phyloP scores from a whole-genome alignment of 352 stramenopile species.

The Pythium monospermum region DNA sequence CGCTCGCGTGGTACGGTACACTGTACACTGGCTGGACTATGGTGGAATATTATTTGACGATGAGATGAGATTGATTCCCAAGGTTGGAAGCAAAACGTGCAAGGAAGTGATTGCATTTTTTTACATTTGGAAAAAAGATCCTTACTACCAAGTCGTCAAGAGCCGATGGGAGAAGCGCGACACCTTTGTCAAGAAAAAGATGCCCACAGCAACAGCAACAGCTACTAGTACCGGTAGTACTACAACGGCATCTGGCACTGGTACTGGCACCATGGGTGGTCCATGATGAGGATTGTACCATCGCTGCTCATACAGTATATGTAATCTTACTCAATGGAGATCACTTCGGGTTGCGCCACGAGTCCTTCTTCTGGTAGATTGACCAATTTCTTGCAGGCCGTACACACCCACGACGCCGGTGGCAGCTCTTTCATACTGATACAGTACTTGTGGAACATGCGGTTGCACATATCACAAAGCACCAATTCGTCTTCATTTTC shows the following conservation, averaged over 20 bases:
- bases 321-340: conserved; percentile 48
- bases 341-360: conserved; percentile 44
- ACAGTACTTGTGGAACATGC: conserved; percentile 81
- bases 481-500: conserved; percentile 71
- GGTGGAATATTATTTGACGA: too few species aligned
- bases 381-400: conserved; percentile 60
- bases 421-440: conserved; percentile 75
- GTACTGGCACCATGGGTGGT: too few species aligned
- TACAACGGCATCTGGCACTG: background rate
- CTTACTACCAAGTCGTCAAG: conserved; percentile 79
- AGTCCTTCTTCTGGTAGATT: conserved; percentile 57
- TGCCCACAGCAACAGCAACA: conserved; percentile 1
- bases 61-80: too few species aligned
- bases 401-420: conserved; percentile 75
- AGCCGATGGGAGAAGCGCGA: conserved; percentile 63
- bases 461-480: conserved; percentile 78
- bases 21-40: too few species aligned
- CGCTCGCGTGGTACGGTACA: conserved; percentile 58
- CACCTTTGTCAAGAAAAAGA: conserved; percentile 28
- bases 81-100: conserved; percentile 70
- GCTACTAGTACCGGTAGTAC: background rate
- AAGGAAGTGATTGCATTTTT: conserved; percentile 78
- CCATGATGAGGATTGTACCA: too few species aligned
- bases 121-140: conserved; percentile 86
- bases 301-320: background rate